These are phyloP conservation scores for Pseudogymnoascus sp. DNA, from an alignment of 2,329 filamentous ascomycete species.

Conservation along the genomic window DNA sequence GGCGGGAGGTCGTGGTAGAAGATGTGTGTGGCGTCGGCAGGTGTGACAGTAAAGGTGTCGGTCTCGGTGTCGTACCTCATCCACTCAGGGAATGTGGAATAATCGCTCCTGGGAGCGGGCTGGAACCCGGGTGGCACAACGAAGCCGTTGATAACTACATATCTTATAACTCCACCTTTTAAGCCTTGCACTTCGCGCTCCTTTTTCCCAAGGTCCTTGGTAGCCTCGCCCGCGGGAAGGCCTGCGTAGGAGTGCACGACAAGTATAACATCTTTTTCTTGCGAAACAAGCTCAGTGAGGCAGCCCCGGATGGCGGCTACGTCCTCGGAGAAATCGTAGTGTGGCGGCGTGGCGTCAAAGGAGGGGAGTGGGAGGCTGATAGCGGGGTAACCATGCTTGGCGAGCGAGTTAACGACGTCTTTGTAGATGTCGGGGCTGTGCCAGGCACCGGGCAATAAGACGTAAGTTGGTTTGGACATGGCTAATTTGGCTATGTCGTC, in stretches of 20 bases:
- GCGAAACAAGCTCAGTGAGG: neutral
- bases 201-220: constrained; percentile 19
- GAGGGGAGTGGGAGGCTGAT: constrained; percentile 10
- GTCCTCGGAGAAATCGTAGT: constrained; percentile 13
- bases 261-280: constrained; percentile 20
- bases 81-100: neutral
- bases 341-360: constrained; percentile 9
- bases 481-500: neutral
- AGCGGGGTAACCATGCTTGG: neutral
- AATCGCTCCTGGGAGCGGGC: neutral
- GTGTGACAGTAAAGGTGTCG: neutral
- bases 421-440: neutral
- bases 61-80: neutral
- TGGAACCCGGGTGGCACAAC: neutral
- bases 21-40: neutral
- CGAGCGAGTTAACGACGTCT: neutral
- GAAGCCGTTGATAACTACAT: neutral
- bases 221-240: constrained; percentile 21
- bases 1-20: neutral
- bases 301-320: constrained; percentile 6
- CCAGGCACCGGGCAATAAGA: neutral
- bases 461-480: constrained; percentile 1
- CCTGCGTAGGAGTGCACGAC: constrained; percentile 23
- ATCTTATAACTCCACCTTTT: neutral
- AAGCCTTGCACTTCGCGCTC: constrained; percentile 15